Conservation (phyloP, 805 yeast species). For the Yamadazyma ubonensis region DNA sequence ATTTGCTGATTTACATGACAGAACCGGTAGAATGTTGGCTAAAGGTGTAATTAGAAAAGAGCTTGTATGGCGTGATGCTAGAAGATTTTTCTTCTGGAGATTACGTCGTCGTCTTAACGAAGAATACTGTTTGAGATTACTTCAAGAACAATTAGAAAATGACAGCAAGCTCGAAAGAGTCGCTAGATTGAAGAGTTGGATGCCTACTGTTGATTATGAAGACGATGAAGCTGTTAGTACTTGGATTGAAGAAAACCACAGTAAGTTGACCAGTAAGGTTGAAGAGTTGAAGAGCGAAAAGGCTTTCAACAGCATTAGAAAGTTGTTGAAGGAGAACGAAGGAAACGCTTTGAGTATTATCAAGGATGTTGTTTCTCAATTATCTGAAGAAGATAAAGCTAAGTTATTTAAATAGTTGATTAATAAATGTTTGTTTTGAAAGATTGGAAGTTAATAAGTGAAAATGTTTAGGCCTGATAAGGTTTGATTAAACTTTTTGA, state of each 20-base stretch:
- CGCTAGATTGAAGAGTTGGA: slow-evolving; percentile 86
- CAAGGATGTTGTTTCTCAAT: slow-evolving; percentile 33
- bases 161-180: slow-evolving; percentile 72
- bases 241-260: slow-evolving; percentile 82
- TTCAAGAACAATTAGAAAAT: slow-evolving; percentile 58
- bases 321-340: slow-evolving; percentile 41
- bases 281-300: slow-evolving; percentile 65
- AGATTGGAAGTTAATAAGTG: too few species aligned
- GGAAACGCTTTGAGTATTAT: slow-evolving; percentile 29
- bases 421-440: slow-evolving; percentile 14
- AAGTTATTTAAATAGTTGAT: slow-evolving; percentile 17
- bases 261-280: slow-evolving; percentile 56
- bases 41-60: slow-evolving; percentile 88
- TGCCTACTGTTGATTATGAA: slow-evolving; percentile 67
- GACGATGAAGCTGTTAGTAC: slow-evolving; percentile 76
- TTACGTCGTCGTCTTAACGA: slow-evolving; percentile 93
- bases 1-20: slow-evolving; percentile 96
- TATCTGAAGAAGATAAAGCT: slow-evolving; percentile 36
- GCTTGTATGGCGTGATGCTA: slow-evolving; percentile 79
- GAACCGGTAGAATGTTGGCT: slow-evolving; percentile 96
- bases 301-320: slow-evolving; percentile 62
- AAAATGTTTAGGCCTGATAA: too few species aligned
- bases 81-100: slow-evolving; percentile 99
- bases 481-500: too few species aligned
- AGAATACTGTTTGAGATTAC: slow-evolving; percentile 76